Evolutionary conservation across 2,329 filamentous ascomycete species (phyloP), one percentile per base, ranked within the genome.

Genomic region (Verticillium zaregamsianum): DNA sequence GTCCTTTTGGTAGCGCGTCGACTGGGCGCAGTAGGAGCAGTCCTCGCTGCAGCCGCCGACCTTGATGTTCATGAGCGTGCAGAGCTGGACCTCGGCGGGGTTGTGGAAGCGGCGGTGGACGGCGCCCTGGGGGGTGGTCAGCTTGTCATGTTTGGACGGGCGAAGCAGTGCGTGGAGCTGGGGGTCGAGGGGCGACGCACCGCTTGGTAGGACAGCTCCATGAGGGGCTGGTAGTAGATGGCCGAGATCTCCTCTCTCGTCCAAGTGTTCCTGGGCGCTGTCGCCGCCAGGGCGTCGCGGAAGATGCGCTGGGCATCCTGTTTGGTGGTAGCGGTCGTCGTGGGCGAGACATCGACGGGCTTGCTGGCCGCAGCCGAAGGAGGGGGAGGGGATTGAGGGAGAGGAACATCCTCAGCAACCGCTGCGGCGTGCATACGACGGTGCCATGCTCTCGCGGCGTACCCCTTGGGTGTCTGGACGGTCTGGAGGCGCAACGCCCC

Each of bases 21-120:
- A 93, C 76, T 96, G 92, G 2, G 92, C 91, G 75, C 92, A 96
- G 85, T 97, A 97, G 28, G 90, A 92, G 79, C 93, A 97, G 76
- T 97, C 93, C 75, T 96, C 93, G 68, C 87, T 92, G 77, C 93
- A 97, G 57, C 93, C 93, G 60, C 93, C 93, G 9, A 92, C 96
- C 74, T 97, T 97, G 81, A 97, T 97, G 81, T 96, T 96, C 91
- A 96, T 96, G 62, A 97, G 82, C 0, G 93, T 97, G 80, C 93
- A 97, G 77, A 96, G 90, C 76, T 97, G 93, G 65, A 97, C 91
- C 32, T 91, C 88, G 56, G 88, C 82, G 7, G 93, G 91, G 71
- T 91, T 85, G 77, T 96, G 93, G 80, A 96, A 96, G 68, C 90
- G 89, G 55, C 92, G 88, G 76, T 97, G 93, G 62, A 96, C 79